Evolutionary conservation across 192 early-diverging fungal genomes (phyloP).

Genomic region (Coemansia sp.): DNA sequence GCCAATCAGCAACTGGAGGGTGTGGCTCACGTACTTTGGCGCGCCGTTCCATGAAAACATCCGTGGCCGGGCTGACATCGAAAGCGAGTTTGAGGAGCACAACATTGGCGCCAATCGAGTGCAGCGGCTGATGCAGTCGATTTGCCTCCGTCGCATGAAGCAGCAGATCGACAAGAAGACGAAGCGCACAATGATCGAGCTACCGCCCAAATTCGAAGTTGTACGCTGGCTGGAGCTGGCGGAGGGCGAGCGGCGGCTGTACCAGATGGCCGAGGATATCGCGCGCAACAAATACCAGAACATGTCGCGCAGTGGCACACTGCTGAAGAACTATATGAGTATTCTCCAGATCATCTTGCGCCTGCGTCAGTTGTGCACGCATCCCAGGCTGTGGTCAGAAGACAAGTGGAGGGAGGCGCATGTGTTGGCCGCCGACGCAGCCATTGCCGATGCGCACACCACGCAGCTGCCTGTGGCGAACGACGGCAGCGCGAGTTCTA

Average conservation of each 20-base stretch:
- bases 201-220: conserved; percentile 69
- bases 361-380: conserved; percentile 72
- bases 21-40: conserved; percentile 79
- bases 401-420: conserved; percentile 53
- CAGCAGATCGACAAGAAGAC: conserved; percentile 63
- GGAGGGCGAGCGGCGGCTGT: conserved; percentile 69
- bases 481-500: background rate
- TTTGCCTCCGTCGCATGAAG: conserved; percentile 86
- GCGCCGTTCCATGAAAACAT: conserved; percentile 70
- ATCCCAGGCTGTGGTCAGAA: conserved; percentile 59
- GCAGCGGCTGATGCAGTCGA: conserved; percentile 55
- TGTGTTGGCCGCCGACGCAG: conserved; percentile 28
- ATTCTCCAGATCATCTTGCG: conserved; percentile 60
- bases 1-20: conserved; percentile 71
- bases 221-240: conserved; percentile 69
- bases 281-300: conserved; percentile 66
- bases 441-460: conserved; percentile 11
- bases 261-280: conserved; percentile 67
- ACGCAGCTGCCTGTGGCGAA: background rate
- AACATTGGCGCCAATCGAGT: conserved; percentile 47
- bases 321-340: conserved; percentile 69
- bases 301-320: conserved; percentile 64
- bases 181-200: conserved; percentile 77
- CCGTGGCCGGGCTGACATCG: conserved; percentile 21
- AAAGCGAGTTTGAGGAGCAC: conserved; percentile 19